Conservation (phyloP, 148 eudicot genomes). For the Rhododendron mucronatum region DNA sequence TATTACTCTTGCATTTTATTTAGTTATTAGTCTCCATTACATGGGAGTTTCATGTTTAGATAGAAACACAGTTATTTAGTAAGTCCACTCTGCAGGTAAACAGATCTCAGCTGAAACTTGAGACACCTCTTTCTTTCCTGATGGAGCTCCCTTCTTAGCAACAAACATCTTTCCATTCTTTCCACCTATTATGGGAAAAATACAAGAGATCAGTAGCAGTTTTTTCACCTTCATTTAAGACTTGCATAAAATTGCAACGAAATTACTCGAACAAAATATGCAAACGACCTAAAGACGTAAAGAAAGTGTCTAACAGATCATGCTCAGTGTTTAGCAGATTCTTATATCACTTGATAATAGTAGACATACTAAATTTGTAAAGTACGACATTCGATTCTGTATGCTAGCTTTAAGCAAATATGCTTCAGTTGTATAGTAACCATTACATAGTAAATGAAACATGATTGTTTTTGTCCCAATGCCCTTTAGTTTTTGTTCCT, state of each 20-base stretch:
- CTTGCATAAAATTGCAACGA: not conserved
- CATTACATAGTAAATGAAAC: not conserved
- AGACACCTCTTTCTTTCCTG: not conserved
- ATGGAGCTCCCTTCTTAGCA: not conserved
- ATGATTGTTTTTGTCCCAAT: not conserved
- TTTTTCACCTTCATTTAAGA: not conserved
- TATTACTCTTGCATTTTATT: not conserved
- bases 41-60: not conserved
- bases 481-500: not conserved
- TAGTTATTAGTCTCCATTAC: not conserved
- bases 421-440: not conserved
- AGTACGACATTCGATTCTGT: not conserved
- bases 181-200: not conserved
- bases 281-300: not conserved
- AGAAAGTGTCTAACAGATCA: not conserved
- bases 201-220: too few species aligned
- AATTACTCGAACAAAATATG: not conserved
- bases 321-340: not conserved
- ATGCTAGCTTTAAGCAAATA: not conserved
- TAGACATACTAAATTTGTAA: not conserved
- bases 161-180: not conserved
- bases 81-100: conserved; percentile 5
- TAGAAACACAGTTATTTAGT: not conserved
- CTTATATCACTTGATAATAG: not conserved
- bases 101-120: not conserved